Evolutionary conservation across 768 basidiomycete genomes (phyloP).

Genomic region (Kwoniella shandongensis): DNA sequence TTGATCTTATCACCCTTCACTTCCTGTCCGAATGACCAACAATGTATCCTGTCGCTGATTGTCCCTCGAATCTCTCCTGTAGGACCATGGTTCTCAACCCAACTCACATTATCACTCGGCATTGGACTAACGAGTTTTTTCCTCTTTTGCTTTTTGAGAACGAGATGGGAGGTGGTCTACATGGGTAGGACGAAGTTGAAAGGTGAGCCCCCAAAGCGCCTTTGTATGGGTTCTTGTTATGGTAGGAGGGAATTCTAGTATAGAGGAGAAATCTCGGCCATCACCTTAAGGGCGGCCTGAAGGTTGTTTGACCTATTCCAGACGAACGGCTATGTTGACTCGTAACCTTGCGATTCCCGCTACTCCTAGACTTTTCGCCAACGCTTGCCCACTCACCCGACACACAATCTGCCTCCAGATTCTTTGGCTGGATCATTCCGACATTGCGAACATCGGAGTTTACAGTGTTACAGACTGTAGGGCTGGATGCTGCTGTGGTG

Average conservation of each 20-base stretch:
- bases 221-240: not conserved
- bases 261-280: no score
- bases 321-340: no score
- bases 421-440: conserved; percentile 96
- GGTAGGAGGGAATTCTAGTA: no score
- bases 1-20: no score
- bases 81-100: conserved; percentile 95
- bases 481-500: conserved; percentile 93
- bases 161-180: conserved; percentile 83
- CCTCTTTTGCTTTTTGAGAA: conserved; percentile 83
- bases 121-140: conserved; percentile 81
- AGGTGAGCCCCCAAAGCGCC: conserved; percentile 58
- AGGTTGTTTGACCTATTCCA: no score
- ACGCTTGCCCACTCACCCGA: conserved; percentile 36
- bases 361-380: conserved; percentile 37
- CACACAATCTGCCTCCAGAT: conserved; percentile 42
- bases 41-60: no score
- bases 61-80: no score
- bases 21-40: no score
- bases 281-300: no score
- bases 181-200: conserved; percentile 92
- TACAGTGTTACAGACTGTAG: conserved; percentile 91
- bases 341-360: not conserved
- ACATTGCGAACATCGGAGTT: conserved; percentile 88
- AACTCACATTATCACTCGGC: conserved; percentile 70